Base-by-base conservation (phyloP, 2,329 filamentous ascomycete species). In the Mycosphaerella sp. region DNA sequence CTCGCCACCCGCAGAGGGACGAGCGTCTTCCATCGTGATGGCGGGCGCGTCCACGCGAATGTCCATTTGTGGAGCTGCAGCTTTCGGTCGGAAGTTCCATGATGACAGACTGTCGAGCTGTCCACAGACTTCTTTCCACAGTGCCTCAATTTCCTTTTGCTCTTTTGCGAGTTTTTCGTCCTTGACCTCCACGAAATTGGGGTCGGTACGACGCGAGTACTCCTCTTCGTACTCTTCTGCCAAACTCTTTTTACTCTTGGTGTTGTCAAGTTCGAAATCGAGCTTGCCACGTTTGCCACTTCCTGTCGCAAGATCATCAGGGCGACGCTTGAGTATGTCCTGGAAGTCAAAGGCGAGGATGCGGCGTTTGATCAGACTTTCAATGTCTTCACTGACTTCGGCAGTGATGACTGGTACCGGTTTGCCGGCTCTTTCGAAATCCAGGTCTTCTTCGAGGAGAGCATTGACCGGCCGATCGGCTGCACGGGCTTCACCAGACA, bases 161-260 rank as follows among this genome's bases (percentile, higher is more conserved):
- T 70, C 66, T 58, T 85, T 86, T 61, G 82, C 82, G 23, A 89
- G 74, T 72, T 91, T 92, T 72, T 93, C 89, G 65, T 95, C 87
- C 34, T 86, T 82, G 62, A 85, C 82, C 70, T 89, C 89, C 56
- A 93, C 80, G 67, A 89, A 95, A 36, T 81, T 85, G 59, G 89
- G 86, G 70, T 96, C 87, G 2, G 81, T 80, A 50, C 81, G 79
- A 67, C 87, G 85, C 58, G 92, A 76, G 70, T 95, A 89, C 62
- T 97, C 91, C 67, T 93, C 86, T 72, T 97, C 93, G 74, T 97
- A 98, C 48, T 95, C 79, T 65, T 96, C 91, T 0, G 90, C 92
- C 10, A 98, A 81, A 59, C 89, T 84, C 72, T 95, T 86, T 67
- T 86, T 82, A n/a, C 84, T 81, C 72, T 95, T 96, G 62, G 79